Base-by-base conservation (phyloP, 2,329 filamentous ascomycete genomes). In the Apiospora malaysiana region DNA sequence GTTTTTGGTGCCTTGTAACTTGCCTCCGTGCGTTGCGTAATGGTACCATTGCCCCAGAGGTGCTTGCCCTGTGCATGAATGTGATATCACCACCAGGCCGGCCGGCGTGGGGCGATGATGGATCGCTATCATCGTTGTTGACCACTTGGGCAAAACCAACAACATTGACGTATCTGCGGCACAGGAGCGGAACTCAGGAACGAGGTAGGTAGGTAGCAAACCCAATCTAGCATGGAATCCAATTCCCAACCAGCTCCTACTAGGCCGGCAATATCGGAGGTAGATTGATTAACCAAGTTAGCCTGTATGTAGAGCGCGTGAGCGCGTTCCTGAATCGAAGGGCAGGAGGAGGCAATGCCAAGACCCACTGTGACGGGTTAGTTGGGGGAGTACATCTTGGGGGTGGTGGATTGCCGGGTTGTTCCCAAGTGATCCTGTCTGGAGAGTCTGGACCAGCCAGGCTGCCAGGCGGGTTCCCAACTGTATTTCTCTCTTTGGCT, bases 51-150 rank as follows among this genome's bases (percentile, higher is more conserved):
- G 32, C 32, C 25, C 47, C 25, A 37, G 51, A 37, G 14, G n/a
- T 63, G 27, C 27, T 21, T 37, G 56, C 56, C 56, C 56, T 40
- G 32, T 63, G 56, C 56, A 40, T 63, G 56, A 63, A 63, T 63
- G 32, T 63, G 56, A 37, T 37, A 40, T 63, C 56, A 63, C 32
- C 56, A 63, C 9, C 32, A 63, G 32, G 32, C 4, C 32, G n/a
- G 56, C 56, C 32, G n/a, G 56, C 56, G 18, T 63, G 32, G 56
- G 56, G n/a, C 9, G 56, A 23, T 9, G 32, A 63, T 32, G 32
- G 49, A 63, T 37, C 32, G 27, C 56, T n/a, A 40, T 63, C 32
- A 9, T 14, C 21, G 32, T n/a, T 40, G 32, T 12, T 40, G 8
- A 40, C 56, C 32, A 63, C 32, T 40, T 40, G 56, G 56, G 12